These are phyloP conservation scores for Rhodotorula diobovata DNA, from an alignment of 768 basidiomycete species.

Conservation along the genomic window DNA sequence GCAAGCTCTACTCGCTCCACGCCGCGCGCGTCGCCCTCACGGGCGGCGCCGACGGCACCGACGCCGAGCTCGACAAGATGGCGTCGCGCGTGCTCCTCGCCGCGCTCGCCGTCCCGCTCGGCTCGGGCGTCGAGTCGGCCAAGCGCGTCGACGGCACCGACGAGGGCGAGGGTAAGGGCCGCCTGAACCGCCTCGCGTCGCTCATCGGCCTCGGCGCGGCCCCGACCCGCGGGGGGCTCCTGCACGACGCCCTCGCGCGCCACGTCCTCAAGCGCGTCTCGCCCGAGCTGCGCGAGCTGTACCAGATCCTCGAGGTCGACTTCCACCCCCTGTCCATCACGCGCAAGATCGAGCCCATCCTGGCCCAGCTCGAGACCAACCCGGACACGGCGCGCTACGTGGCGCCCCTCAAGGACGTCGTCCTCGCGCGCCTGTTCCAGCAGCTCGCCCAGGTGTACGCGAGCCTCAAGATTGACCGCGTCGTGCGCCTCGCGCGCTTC, in stretches of 20 bases:
- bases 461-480: conserved; percentile 69
- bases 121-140: conserved; percentile 47
- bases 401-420: conserved; percentile 80
- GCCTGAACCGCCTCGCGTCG: conserved; percentile 71
- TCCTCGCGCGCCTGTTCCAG: conserved; percentile 81
- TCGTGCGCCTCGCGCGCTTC: conserved; percentile 74
- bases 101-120: conserved; percentile 87
- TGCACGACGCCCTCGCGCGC: conserved; percentile 79
- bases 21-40: conserved; percentile 49
- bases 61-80: conserved; percentile 72
- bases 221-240: conserved; percentile 78
- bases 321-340: conserved; percentile 89
- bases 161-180: conserved; percentile 58
- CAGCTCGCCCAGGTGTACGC: conserved; percentile 91
- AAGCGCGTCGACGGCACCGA: conserved; percentile 41
- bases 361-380: conserved; percentile 56
- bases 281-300: conserved; percentile 69
- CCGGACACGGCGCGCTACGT: conserved; percentile 63
- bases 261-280: conserved; percentile 73
- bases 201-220: conserved; percentile 75
- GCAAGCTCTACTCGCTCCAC: conserved; percentile 68
- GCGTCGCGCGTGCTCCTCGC: conserved; percentile 88
- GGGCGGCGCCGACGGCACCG: conserved; percentile 52
- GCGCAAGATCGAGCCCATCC: conserved; percentile 68
- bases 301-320: conserved; percentile 81